A percentile compares a stretch with the other conserved stretches of the same genome.
These are phyloP conservation scores for Diversispora eburnea DNA, from an alignment of 192 early-diverging fungal genomes.

Conservation along the genomic window DNA sequence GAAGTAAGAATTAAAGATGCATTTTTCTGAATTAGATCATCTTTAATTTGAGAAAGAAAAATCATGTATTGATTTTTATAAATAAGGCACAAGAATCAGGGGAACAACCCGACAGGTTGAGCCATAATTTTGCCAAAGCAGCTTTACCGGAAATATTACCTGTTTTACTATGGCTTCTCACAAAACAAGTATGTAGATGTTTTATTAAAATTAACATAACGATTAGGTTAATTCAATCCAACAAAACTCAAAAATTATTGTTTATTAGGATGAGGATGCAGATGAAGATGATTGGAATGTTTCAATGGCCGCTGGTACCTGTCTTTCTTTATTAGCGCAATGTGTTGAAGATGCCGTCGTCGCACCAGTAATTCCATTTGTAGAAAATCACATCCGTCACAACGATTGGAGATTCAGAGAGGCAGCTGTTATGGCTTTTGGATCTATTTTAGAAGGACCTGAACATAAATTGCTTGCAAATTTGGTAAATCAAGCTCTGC, in stretches of 20 bases:
- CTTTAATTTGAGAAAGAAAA: background rate
- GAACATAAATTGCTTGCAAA: constrained; percentile 56
- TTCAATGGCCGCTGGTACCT: constrained; percentile 96
- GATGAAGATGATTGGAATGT: constrained; percentile 99
- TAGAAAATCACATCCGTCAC: constrained; percentile 80
- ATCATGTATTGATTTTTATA: background rate
- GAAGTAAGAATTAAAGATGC: constrained; percentile 44
- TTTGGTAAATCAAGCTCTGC: constrained; percentile 81
- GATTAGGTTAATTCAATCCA: constrained; percentile 15
- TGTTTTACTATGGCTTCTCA: constrained; percentile 82
- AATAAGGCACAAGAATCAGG: constrained; percentile 45
- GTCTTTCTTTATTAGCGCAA: constrained; percentile 82
- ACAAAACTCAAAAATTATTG: background rate
- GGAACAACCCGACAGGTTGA: constrained; percentile 46
- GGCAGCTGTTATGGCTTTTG: constrained; percentile 97
- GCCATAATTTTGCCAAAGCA: constrained; percentile 74
- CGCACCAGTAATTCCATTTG: constrained; percentile 80
- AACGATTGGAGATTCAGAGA: constrained; percentile 93
- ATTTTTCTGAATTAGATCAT: background rate
- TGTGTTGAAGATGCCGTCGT: constrained; percentile 82
- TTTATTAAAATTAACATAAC: constrained; percentile 9
- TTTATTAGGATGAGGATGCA: constrained; percentile 84
- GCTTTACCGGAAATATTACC: constrained; percentile 80
- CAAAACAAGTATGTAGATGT: constrained; percentile 61
- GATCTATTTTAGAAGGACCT: constrained; percentile 96